Conservation (phyloP, 192 early-diverging fungal genomes). For the Obelidium mucronatum region DNA sequence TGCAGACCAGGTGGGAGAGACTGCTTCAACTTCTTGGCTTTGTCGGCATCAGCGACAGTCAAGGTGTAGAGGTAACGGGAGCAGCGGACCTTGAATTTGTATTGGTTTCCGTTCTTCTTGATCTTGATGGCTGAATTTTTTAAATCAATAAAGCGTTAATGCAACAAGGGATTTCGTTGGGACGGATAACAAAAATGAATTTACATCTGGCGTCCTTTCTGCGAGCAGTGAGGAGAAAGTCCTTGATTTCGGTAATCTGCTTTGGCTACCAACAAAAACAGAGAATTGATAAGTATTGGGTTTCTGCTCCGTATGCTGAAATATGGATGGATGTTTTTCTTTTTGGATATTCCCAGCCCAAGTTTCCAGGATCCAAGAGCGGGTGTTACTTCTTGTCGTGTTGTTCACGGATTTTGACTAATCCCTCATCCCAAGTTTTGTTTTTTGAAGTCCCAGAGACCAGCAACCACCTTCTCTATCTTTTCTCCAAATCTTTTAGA, state of each 20-base stretch:
- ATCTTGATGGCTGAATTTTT: conserved; percentile 75
- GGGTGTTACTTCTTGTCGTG: too few relatives aligned
- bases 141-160: conserved; percentile 26
- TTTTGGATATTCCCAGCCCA: too few relatives aligned
- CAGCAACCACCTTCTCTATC: too few relatives aligned
- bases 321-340: too few relatives aligned
- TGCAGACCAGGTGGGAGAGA: conserved; percentile 87
- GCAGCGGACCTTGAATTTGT: conserved; percentile 99
- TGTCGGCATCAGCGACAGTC: conserved; percentile 90
- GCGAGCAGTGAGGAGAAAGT: conserved; percentile 93
- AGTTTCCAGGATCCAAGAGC: too few relatives aligned
- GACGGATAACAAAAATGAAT: conserved; percentile 34
- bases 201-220: conserved; percentile 94
- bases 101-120: conserved; percentile 91
- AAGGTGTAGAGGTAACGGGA: conserved; percentile 98
- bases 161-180: too few relatives aligned
- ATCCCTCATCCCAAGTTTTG: too few relatives aligned
- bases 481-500: too few relatives aligned
- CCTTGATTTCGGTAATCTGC: conserved; percentile 97
- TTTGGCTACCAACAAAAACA: conserved; percentile 76
- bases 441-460: too few relatives aligned
- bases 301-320: too few relatives aligned
- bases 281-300: too few relatives aligned
- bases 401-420: too few relatives aligned
- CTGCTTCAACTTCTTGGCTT: conserved; percentile 95